A percentile compares a stretch with the other conserved stretches of the same genome.
These are phyloP conservation scores for Sugiyamaella boreocaroliniensis DNA, from an alignment of 805 yeast genomes.

Conservation along the genomic window DNA sequence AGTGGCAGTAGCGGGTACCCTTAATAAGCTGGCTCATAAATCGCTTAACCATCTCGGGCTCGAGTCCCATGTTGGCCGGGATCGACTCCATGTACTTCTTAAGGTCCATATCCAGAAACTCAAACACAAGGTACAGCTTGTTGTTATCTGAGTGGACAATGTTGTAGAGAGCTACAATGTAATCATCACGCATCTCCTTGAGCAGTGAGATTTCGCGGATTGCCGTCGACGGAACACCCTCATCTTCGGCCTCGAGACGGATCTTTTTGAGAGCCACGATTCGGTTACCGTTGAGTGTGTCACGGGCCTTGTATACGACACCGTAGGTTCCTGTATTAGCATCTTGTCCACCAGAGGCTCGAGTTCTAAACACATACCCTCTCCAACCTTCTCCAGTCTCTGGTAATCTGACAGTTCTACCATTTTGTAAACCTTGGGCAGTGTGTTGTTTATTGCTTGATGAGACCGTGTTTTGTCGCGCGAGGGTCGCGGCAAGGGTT, in stretches of 20 bases:
- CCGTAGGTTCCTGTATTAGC: slow-evolving; percentile 74
- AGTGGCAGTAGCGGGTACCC: slow-evolving; percentile 90
- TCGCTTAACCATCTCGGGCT: slow-evolving; percentile 82
- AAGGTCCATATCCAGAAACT: slow-evolving; percentile 87
- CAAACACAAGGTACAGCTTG: slow-evolving; percentile 87
- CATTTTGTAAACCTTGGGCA: slow-evolving; percentile 36
- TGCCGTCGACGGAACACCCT: slow-evolving; percentile 98
- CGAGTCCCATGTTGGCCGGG: slow-evolving; percentile 85
- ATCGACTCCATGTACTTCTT: slow-evolving; percentile 95
- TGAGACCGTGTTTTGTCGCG: background rate
- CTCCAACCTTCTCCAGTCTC: slow-evolving; percentile 93
- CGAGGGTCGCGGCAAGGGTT: background rate
- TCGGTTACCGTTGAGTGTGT: slow-evolving; percentile 81
- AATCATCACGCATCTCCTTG: slow-evolving; percentile 89
- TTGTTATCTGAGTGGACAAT: slow-evolving; percentile 93
- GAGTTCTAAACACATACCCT: slow-evolving; percentile 45
- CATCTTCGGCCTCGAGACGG: slow-evolving; percentile 92
- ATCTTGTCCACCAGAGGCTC: background rate
- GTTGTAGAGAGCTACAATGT: slow-evolving; percentile 84
- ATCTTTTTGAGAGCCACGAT: slow-evolving; percentile 94
- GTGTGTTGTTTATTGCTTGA: background rate
- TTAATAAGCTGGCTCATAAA: slow-evolving; percentile 87
- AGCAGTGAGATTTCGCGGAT: slow-evolving; percentile 91
- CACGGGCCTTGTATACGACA: slow-evolving; percentile 93
- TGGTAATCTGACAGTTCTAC: slow-evolving; percentile 88